Conservation (phyloP, 2,329 filamentous ascomycete species). For the Magnaporthiopsis incrustans region DNA sequence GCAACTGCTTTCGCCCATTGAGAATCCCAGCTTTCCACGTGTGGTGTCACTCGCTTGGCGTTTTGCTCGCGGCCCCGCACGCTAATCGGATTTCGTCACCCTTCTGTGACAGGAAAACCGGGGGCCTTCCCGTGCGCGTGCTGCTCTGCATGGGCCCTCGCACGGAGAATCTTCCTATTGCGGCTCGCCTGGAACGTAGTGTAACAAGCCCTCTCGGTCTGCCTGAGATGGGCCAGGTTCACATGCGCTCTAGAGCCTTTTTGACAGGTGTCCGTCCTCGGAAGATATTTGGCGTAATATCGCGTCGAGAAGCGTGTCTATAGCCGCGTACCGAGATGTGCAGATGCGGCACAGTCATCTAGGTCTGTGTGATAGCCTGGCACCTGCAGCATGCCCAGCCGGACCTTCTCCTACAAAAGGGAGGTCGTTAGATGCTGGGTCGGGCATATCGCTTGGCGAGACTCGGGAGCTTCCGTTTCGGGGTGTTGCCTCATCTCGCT, state of each 20-base stretch:
- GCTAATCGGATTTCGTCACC: background rate
- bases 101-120: background rate
- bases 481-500: too few species aligned
- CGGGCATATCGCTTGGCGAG: background rate
- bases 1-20: background rate
- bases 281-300: background rate
- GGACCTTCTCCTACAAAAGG: background rate
- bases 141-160: background rate
- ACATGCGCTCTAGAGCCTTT: background rate
- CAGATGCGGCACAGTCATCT: background rate
- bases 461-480: too few species aligned
- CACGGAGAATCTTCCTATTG: background rate
- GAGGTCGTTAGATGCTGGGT: background rate
- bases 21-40: background rate
- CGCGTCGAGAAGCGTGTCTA: background rate
- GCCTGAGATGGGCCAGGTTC: background rate
- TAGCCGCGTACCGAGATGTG: background rate
- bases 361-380: background rate
- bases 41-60: background rate
- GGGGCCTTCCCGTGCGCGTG: background rate
- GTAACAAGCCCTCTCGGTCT: background rate
- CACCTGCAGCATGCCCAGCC: background rate
- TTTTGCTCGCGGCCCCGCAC: too few species aligned
- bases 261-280: background rate
- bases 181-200: background rate